Base-by-base conservation (phyloP, 345 rosid genomes). In the Brassica carinata region DNA sequence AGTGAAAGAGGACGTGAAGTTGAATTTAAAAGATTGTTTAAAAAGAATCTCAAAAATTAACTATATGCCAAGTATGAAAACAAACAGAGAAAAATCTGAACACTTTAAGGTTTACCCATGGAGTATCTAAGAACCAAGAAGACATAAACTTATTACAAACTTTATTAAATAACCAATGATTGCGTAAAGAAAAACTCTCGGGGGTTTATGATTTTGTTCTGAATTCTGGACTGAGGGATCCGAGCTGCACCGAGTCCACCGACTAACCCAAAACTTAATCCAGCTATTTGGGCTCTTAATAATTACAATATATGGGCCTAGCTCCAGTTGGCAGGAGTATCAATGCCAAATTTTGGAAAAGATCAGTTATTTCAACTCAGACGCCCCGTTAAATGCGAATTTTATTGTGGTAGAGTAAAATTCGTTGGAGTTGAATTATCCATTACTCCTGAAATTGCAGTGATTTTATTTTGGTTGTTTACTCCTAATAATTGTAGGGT, bases 271-370 rank as follows among this genome's bases (percentile, higher is more conserved):
- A 48, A 48, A 5, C 17, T 18, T 9, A 6, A 57, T 59, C 64
- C 10, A 59, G 10, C 64, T 61, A 53, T 23, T 55, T 70, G 74
- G 64, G 64, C 64, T 55, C 27, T 15, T 30, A 13, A 71, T n/a
- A 61, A 11, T 11, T 10, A 62, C 15, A 62, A 26, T 62, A 62
- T 53, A 53, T 30, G 74, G 74, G 74, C 64, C 45, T 71, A 53
- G n/a, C 9, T 31, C 7, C 53, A 18, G 8, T 72, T 11, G 7
- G 64, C 9, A 17, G 10, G 64, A 58, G 26, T 57, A 53, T 15
- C 23, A 57, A 57, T 57, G 61, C 10, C 8, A 53, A 2, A 53
- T 48, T 14, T 14, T 48, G 15, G 57, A 48, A 13, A 51, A 51
- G 18, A 5, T 43, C 14, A 6, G 57, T 3, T 13, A 1, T 14